Conservation (phyloP, 306 rosid genomes). For the Geum urbanum region DNA sequence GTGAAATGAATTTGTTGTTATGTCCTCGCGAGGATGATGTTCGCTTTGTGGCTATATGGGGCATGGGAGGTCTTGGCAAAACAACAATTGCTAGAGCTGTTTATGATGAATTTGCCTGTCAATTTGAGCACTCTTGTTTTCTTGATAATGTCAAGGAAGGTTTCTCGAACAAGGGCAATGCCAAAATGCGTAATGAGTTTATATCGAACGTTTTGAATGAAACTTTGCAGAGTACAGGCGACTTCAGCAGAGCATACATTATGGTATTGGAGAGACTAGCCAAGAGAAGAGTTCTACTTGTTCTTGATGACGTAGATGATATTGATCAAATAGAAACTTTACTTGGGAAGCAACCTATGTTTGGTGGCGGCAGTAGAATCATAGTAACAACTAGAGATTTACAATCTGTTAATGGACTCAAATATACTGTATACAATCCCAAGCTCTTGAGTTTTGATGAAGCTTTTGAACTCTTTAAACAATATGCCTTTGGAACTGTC, state of each 20-base stretch:
- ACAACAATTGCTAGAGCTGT: constrained; percentile 1
- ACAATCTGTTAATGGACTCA: neutral
- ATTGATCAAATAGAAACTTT: too few relatives aligned
- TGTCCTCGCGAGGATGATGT: neutral
- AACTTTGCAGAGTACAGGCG: too few relatives aligned
- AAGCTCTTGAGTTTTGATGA: neutral
- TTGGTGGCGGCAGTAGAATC: too few relatives aligned
- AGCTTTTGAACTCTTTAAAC: constrained; percentile 13
- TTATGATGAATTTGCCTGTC: neutral
- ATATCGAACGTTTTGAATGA: neutral
- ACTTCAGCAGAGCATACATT: too few relatives aligned
- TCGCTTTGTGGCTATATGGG: constrained; percentile 21
- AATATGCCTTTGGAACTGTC: neutral
- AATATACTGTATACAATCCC: neutral
- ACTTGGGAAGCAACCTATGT: too few relatives aligned
- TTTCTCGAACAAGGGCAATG: neutral
- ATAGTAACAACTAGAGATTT: constrained; percentile 7
- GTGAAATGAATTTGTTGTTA: neutral
- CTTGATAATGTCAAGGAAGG: constrained; percentile 9
- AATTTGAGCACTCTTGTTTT: neutral
- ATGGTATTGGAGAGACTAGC: neutral
- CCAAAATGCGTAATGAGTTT: neutral
- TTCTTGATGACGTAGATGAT: neutral
- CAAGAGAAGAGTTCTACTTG: neutral
- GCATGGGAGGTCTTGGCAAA: constrained; percentile 27